A percentile compares a stretch with the other conserved stretches of the same genome.
phyloP scores from a whole-genome alignment of 2,329 filamentous ascomycete genomes.

The Aspergillus aculeatinus region DNA sequence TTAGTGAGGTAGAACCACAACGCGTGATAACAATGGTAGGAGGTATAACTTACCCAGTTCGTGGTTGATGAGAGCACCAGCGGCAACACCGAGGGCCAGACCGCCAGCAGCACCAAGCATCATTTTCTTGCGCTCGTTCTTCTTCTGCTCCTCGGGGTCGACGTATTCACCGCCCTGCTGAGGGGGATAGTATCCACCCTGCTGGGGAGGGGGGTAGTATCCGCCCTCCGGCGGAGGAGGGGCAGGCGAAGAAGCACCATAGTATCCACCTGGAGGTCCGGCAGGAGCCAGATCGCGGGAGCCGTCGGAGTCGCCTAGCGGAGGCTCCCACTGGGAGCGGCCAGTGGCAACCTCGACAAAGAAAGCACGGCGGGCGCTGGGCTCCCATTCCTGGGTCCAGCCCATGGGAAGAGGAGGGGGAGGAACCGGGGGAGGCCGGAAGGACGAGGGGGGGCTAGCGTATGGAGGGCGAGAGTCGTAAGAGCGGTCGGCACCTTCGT shows the following conservation, averaged over 20 bases:
- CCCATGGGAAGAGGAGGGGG: constrained; percentile 57
- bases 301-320: constrained; percentile 35
- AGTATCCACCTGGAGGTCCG: constrained; percentile 18
- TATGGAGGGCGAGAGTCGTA: constrained; percentile 36
- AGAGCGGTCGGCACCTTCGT: constrained; percentile 16
- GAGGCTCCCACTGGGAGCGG: constrained; percentile 64
- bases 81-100: constrained; percentile 56
- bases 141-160: constrained; percentile 24
- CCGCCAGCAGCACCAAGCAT: constrained; percentile 59
- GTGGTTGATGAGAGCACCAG: constrained; percentile 58
- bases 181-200: background rate
- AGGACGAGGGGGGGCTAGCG: constrained; percentile 27
- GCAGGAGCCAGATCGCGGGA: constrained; percentile 23
- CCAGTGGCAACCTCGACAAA: constrained; percentile 63
- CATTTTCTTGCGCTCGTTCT: constrained; percentile 51
- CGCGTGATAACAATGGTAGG: background rate
- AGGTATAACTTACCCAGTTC: constrained; percentile 51
- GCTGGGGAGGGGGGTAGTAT: constrained; percentile 11
- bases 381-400: constrained; percentile 65
- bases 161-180: constrained; percentile 18
- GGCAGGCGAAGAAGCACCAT: constrained; percentile 21
- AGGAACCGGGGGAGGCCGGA: constrained; percentile 37
- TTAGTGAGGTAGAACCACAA: background rate
- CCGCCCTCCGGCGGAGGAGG: constrained; percentile 22
- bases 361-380: constrained; percentile 61